Base-by-base conservation (phyloP, 305 asterid genomes). In the Rubia peregrina region DNA sequence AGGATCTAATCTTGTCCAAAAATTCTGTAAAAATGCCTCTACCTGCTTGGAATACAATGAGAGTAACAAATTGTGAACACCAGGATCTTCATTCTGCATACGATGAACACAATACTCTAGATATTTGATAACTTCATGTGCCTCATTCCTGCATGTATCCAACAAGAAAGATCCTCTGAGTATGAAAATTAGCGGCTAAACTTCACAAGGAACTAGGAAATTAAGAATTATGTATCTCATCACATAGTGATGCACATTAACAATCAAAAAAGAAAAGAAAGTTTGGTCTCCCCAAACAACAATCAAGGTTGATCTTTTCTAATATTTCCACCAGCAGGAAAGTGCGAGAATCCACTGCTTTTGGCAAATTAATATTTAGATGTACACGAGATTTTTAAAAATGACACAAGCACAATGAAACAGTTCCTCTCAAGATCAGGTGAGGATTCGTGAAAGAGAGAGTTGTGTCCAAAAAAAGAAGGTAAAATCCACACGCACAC, bases 21-120 rank as follows among this genome's bases (percentile, higher is more conserved):
- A 17, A 40, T 44, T 40, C 30, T 14, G 59, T 40, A 30, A 63
- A 16, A 33, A 55, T 78, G 77, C 70, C 70, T 80, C 36, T 78
- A 93, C 97, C 98, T 94, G 91, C 85, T 89, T 89, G 63, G 96
- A 83, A 68, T 94, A 94, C 78, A 94, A 81, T 38, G 95, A 91
- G 69, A 94, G 95, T 80, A 94, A 78, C 78, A 94, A 82, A 82
- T 94, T 94, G 82, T 94, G 99, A 80, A 91, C 85, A 67, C 99
- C 96, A 49, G 96, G 89, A 85, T 94, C 99, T 85, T 91, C 97
- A 74, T 89, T 91, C 95, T 83, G 99, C 88, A 94, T 76, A 74
- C 91, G 93, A 74, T 88, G 96, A 75, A 89, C 95, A 74, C 95
- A 91, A 78, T 89, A 86, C 77, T 94, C 99, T 85, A 94, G 75